These are phyloP conservation scores for Protostelium mycophagum DNA, from an alignment of 78 protist species.

Conservation along the genomic window DNA sequence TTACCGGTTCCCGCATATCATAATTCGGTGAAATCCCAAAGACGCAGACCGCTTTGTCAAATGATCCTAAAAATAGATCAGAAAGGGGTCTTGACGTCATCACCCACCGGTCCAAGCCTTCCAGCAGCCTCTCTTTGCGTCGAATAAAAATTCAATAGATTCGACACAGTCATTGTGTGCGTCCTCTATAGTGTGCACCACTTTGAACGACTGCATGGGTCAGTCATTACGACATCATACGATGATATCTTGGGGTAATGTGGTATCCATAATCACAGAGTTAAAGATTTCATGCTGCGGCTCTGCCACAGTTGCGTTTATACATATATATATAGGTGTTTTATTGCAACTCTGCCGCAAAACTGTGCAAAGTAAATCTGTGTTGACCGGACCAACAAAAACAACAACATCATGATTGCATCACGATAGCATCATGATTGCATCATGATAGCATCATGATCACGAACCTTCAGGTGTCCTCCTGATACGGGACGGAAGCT, in stretches of 20 bases:
- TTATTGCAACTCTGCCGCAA: too few species aligned
- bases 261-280: too few species aligned
- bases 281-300: too few species aligned
- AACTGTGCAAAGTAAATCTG: too few species aligned
- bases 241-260: neutral
- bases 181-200: neutral
- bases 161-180: slow-evolving; percentile 1
- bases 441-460: too few species aligned
- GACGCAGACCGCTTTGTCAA: neutral
- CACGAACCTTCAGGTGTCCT: too few species aligned
- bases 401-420: too few species aligned
- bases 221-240: neutral
- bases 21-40: neutral
- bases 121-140: neutral
- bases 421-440: too few species aligned
- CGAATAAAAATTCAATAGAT: neutral
- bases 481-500: too few species aligned
- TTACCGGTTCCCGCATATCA: neutral
- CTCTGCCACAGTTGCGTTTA: too few species aligned
- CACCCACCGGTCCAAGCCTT: neutral
- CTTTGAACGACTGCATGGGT: neutral
- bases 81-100: neutral
- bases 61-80: neutral
- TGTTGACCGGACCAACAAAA: too few species aligned
- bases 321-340: too few species aligned